A percentile compares a stretch with the other conserved stretches of the same genome.
These are phyloP conservation scores for Fomitopsis palustris DNA, from an alignment of 1,284 basidiomycete genomes.

Conservation along the genomic window DNA sequence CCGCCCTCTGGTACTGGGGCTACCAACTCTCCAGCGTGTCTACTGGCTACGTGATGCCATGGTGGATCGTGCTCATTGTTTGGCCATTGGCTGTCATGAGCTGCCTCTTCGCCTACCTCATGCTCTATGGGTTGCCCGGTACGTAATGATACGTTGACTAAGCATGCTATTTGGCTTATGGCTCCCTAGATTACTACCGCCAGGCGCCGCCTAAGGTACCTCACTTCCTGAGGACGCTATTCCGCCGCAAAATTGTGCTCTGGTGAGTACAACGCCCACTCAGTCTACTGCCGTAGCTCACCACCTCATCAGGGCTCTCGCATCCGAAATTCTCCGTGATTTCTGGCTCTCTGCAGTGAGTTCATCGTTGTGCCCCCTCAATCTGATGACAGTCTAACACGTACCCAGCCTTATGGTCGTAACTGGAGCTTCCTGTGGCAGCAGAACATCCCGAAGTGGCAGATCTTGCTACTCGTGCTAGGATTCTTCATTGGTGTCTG, in stretches of 20 bases:
- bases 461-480: constrained; percentile 75
- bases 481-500: constrained; percentile 86
- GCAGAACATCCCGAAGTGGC: constrained; percentile 79
- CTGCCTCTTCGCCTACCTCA: constrained; percentile 75
- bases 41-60: constrained; percentile 55
- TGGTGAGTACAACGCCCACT: constrained; percentile 42
- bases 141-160: constrained; percentile 19
- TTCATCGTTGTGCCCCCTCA: constrained; percentile 15
- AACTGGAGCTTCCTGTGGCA: constrained; percentile 94
- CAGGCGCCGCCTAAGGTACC: constrained; percentile 92
- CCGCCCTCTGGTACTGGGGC: constrained; percentile 94
- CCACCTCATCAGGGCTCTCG: constrained; percentile 52
- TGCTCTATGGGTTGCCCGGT: constrained; percentile 85
- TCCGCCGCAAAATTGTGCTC: constrained; percentile 85
- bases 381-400: constrained; percentile 6
- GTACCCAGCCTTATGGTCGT: constrained; percentile 74
- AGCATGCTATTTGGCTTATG: no score
- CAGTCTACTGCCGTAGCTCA: not conserved
- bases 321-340: constrained; percentile 83
- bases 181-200: constrained; percentile 66
- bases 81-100: constrained; percentile 80
- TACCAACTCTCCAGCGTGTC: constrained; percentile 62
- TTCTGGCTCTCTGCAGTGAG: constrained; percentile 90
- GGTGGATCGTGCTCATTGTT: constrained; percentile 81
- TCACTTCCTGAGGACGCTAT: constrained; percentile 83